phyloP scores from a whole-genome alignment of 2,329 filamentous ascomycete species.

The Claviceps sorghi region DNA sequence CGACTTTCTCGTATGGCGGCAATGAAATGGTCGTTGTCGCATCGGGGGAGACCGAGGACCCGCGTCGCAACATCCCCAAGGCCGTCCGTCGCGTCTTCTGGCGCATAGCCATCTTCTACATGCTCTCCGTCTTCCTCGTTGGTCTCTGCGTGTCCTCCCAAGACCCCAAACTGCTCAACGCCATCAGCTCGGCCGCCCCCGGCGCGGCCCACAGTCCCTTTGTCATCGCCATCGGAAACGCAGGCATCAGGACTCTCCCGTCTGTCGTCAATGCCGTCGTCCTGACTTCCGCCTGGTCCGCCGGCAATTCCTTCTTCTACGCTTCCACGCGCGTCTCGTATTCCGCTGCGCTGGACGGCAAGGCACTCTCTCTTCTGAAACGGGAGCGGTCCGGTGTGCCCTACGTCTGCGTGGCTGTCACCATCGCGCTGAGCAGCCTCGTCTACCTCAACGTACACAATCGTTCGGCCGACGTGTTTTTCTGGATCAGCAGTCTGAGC shows the following conservation, averaged over 20 bases:
- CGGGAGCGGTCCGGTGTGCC: conserved; percentile 17
- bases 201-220: conserved; percentile 36
- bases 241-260: conserved; percentile 30
- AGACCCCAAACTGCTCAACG: not conserved
- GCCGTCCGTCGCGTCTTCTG: conserved; percentile 20
- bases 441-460: not conserved
- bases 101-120: conserved; percentile 23
- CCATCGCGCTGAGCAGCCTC: not conserved
- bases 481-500: conserved; percentile 30
- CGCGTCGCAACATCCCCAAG: conserved; percentile 21
- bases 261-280: conserved; percentile 43
- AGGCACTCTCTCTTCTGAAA: conserved; percentile 26
- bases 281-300: conserved; percentile 44
- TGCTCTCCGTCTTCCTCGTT: conserved; percentile 23
- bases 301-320: conserved; percentile 43
- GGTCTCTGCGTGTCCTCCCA: conserved; percentile 11
- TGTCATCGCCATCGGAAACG: conserved; percentile 38
- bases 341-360: conserved; percentile 26
- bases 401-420: conserved; percentile 8
- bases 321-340: conserved; percentile 34
- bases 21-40: not conserved
- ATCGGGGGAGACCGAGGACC: conserved; percentile 9
- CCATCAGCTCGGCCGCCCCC: conserved; percentile 10
- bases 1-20: not conserved
- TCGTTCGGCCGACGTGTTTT: not conserved